Percentiles rank a stretch among this genome's conserved stretches.
Evolutionary conservation across 768 basidiomycete species (phyloP).

Genomic region (Rhodotorula graminis): DNA sequence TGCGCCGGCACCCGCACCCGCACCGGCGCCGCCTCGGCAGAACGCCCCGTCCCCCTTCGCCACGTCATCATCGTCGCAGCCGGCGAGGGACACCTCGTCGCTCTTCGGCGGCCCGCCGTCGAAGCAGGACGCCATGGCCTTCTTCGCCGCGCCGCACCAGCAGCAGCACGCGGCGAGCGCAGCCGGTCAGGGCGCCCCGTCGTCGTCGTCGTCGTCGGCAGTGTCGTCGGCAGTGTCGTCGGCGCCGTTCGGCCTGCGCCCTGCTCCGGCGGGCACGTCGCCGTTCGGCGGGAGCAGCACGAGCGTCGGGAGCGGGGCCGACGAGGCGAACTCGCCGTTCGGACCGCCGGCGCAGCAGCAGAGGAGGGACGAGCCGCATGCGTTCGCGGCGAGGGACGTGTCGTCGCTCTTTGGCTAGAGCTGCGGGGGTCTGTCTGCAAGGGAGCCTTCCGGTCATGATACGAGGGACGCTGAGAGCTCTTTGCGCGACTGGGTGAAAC

Average conservation of each 20-base stretch:
- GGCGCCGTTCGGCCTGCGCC: neutral
- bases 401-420: neutral
- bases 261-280: neutral
- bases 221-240: neutral
- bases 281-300: neutral
- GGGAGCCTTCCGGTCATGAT: too few relatives aligned
- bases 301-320: neutral
- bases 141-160: neutral
- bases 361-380: neutral
- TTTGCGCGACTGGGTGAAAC: too few relatives aligned
- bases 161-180: neutral
- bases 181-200: too few relatives aligned
- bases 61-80: neutral
- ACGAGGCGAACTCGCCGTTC: neutral
- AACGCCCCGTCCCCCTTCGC: too few relatives aligned
- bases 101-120: neutral
- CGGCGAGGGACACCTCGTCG: neutral
- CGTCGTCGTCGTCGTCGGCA: too few relatives aligned
- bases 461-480: too few relatives aligned
- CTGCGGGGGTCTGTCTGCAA: too few relatives aligned
- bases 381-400: neutral
- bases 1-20: neutral
- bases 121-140: neutral
- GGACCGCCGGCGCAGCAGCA: neutral
- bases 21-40: too few relatives aligned